Base-by-base conservation (phyloP, 768 basidiomycete genomes). In the Lentinula sp. region DNA sequence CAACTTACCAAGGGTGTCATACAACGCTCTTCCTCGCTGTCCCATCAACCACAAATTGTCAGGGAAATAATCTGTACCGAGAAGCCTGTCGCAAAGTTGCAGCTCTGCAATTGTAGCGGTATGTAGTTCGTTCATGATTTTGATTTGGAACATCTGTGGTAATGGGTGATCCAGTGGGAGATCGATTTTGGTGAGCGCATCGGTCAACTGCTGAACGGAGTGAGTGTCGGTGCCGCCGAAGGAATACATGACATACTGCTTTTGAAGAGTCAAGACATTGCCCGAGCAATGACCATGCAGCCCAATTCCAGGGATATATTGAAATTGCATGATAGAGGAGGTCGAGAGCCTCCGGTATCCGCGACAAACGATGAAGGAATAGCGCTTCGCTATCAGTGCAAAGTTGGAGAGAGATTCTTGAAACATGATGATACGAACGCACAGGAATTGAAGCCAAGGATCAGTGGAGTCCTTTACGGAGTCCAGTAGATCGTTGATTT, bases 261-360 rank as follows among this genome's bases (percentile, higher is more conserved):
- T 8, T 59, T 2, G 37, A 28, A 35, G 46, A 28, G 59, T 79
- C 79, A 15, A 87, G 72, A 61, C 85, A 83, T 23, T 78, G 74
- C 4, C 76, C 75, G 16, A 91, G 75, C 39, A 86, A 75, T 16
- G 77, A 69, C 88, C 88, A 91, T 16, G 82, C 79, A 35, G 84
- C 84, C 88, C 89, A 91, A 66, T 91, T 91, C 80, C 85, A 91
- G 2, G 87, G 83, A 61, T 82, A 83, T 10, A 74, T 71, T 23
- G 72, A 71, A 8, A 90, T 77, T 12, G 86, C 86, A 33, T 78
- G 67, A 15, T 89, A 74, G 23, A 82, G 77, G 61, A 77, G 77
- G 63, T 88, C 85, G 7, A 88, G 81, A 5, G 88, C 87, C 62
- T 86, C 84, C 23, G 83, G 79, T 28, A 82, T 74, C 61, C 84